phyloP scores from a whole-genome alignment of 805 yeast genomes.

The Metschnikowia vanudenii region DNA sequence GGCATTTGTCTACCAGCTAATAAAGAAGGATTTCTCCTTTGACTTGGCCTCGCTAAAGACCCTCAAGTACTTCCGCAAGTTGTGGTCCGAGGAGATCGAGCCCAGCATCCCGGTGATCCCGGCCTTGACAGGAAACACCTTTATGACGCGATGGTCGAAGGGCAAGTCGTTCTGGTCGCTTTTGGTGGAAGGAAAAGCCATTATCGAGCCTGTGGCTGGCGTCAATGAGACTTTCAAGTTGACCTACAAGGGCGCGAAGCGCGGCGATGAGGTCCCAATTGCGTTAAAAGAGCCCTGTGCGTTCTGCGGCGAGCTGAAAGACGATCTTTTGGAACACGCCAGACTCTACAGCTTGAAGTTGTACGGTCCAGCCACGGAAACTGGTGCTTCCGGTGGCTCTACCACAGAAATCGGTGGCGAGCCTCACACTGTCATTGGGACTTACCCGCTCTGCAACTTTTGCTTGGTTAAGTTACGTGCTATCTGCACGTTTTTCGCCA shows the following conservation, averaged over 20 bases:
- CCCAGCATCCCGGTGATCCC: constrained; percentile 34
- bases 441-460: constrained; percentile 74
- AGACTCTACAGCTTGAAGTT: constrained; percentile 68
- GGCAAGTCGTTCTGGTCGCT: constrained; percentile 56
- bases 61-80: constrained; percentile 58
- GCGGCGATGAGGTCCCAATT: constrained; percentile 46
- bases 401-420: constrained; percentile 21
- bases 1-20: constrained; percentile 35
- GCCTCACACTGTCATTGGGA: constrained; percentile 30
- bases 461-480: constrained; percentile 79
- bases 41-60: constrained; percentile 46
- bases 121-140: constrained; percentile 45
- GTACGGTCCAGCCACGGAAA: constrained; percentile 29
- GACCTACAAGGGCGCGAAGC: constrained; percentile 26
- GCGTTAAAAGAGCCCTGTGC: constrained; percentile 77
- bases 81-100: constrained; percentile 77
- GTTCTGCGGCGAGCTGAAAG: constrained; percentile 77
- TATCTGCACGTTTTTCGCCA: constrained; percentile 79
- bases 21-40: constrained; percentile 33
- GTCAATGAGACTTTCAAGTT: constrained; percentile 70
- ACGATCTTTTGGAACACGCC: constrained; percentile 70
- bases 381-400: constrained; percentile 7
- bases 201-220: constrained; percentile 84
- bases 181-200: constrained; percentile 75
- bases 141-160: constrained; percentile 42